Evolutionary conservation across 2,329 filamentous ascomycete genomes (phyloP), one percentile per base, ranked within the genome.

Genomic region (Scedosporium apiospermum): DNA sequence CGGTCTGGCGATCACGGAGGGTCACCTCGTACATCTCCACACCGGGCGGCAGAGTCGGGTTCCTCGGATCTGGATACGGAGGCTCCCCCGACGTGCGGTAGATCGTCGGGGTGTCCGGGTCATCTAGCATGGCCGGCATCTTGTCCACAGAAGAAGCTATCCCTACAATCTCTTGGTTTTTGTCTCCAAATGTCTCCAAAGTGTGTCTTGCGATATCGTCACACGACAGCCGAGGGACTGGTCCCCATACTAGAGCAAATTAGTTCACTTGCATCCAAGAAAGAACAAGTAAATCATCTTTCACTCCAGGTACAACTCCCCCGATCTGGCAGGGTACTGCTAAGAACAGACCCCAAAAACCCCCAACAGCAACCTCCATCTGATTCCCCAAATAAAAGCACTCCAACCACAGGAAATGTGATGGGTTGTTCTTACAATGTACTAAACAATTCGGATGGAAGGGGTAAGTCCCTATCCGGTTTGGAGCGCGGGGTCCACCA

Each of bases 91-190:
- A 88, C 61, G 85, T 81, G 65, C 88, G 85, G 76, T 88, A 86
- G 68, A 91, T 86, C 71, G 86, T 84, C 67, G 88, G 83, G 70
- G 86, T 82, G 53, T 83, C 82, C 64, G 90, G 89, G 72, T 92
- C 89, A 71, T 93, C 89, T 70, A 91, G 82, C 75, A 91, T 88
- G 66, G 90, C 88, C 69, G 89, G 88, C 89, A 92, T 91, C 67
- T 74, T 76, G 51, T 26, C 51, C 18, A 30, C 18, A 14, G 34
- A 6, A 16, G 51, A 26, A 71, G 68, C 26, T 34, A 59, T 61
- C 16, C 18, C 51, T 55, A 26, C 12, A 21, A 14, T 14, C 12
- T 23, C 51, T 23, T 14, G n/a, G 1, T 27, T 55, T 23, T 23
- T 23, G 4, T 23, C 3, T n/a, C n/a, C n/a, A n/a, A n/a, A n/a